Conservation (phyloP, 768 basidiomycete species). For the Leccinellum rugosiceps region DNA sequence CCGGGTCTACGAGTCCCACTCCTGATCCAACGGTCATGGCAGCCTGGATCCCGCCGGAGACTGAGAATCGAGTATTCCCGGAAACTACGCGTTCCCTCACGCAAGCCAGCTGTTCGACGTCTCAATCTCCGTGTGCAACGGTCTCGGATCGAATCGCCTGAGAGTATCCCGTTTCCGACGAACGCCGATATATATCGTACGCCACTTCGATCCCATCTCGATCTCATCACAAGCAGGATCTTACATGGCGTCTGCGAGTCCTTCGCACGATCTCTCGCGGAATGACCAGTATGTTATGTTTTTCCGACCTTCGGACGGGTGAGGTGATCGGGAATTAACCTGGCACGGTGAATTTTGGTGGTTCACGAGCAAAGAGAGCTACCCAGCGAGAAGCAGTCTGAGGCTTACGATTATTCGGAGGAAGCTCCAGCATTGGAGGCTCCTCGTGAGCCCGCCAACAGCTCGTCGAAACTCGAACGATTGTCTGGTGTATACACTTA, state of each 20-base stretch:
- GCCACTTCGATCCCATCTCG: neutral
- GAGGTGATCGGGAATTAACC: neutral
- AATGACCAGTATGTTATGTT: neutral
- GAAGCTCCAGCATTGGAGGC: neutral
- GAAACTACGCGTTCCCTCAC: neutral
- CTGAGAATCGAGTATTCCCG: constrained; percentile 1
- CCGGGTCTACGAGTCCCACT: no score
- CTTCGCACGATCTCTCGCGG: neutral
- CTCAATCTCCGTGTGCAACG: constrained; percentile 11
- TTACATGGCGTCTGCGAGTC: constrained; percentile 18
- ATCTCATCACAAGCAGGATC: constrained; percentile 19
- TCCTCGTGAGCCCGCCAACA: neutral
- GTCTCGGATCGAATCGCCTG: constrained; percentile 6
- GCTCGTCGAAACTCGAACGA: no score
- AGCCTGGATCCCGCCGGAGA: neutral
- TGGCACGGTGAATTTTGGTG: neutral
- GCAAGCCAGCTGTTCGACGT: neutral
- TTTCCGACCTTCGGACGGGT: neutral
- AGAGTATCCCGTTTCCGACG: constrained; percentile 1
- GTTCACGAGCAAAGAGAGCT: no score
- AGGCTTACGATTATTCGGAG: neutral
- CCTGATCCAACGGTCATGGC: neutral
- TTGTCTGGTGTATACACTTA: neutral
- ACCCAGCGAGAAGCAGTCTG: no score
- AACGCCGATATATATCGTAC: neutral